These are phyloP conservation scores for Hordeum vulgare DNA, from an alignment of 176 grass and related monocot species.

Conservation along the genomic window DNA sequence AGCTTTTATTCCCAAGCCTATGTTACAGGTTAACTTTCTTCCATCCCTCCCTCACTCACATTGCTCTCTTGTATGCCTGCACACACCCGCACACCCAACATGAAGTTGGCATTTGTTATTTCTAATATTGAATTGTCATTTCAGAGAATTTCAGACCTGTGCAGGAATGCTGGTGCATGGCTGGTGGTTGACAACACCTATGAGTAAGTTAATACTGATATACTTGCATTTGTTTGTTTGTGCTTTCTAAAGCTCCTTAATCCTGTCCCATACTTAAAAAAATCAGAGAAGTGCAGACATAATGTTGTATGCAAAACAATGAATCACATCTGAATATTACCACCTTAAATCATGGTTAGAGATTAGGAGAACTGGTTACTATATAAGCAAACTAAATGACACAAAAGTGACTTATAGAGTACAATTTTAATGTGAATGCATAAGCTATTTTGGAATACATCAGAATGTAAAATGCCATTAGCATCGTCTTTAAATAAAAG, in stretches of 20 bases:
- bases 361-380: neutral
- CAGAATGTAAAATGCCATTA: neutral
- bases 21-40: slow-evolving; percentile 52
- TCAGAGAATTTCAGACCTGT: slow-evolving; percentile 88
- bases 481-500: neutral
- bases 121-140: slow-evolving; percentile 44
- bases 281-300: neutral
- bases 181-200: slow-evolving; percentile 98
- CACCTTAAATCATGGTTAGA: slow-evolving; percentile 15
- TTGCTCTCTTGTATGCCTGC: neutral
- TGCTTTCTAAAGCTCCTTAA: neutral
- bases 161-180: slow-evolving; percentile 75
- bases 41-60: neutral
- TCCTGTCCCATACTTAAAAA: neutral
- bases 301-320: neutral
- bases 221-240: neutral
- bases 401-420: neutral
- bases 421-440: neutral
- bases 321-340: neutral
- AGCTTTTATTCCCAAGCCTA: slow-evolving; percentile 60
- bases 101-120: neutral
- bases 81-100: neutral
- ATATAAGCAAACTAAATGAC: neutral
- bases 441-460: neutral
- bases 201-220: slow-evolving; percentile 62